Evolutionary conservation across 208 protist species (phyloP).

Genomic region (Acanthamoeba healyi): DNA sequence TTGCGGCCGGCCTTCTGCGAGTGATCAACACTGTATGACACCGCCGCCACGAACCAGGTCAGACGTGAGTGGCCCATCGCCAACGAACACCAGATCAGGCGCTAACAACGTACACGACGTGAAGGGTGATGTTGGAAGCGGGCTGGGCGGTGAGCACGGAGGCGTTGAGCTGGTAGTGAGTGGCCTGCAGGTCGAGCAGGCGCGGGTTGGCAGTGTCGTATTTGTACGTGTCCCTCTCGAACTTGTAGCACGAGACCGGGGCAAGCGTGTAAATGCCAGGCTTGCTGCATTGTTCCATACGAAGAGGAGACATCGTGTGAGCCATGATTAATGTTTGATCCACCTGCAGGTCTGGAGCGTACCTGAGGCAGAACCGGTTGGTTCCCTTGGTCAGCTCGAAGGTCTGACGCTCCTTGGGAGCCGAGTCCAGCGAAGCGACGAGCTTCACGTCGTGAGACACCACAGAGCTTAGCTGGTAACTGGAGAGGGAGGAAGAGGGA

Average conservation of each 20-base stretch:
- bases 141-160: slow-evolving; percentile 9
- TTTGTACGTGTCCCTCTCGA: slow-evolving; percentile 61
- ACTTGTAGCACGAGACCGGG: slow-evolving; percentile 67
- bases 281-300: background rate
- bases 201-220: slow-evolving; percentile 62
- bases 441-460: slow-evolving; percentile 65
- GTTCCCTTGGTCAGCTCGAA: slow-evolving; percentile 64
- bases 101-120: background rate
- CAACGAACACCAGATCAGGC: background rate
- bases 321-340: background rate
- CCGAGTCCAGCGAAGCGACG: slow-evolving; percentile 19
- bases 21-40: background rate
- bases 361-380: slow-evolving; percentile 69
- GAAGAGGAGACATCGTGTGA: background rate
- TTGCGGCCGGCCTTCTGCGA: background rate
- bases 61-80: background rate
- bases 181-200: slow-evolving; percentile 67
- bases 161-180: slow-evolving; percentile 64
- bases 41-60: background rate
- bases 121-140: slow-evolving; percentile 42
- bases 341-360: no score
- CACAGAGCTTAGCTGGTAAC: slow-evolving; percentile 60
- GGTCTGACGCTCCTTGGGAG: slow-evolving; percentile 12
- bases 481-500: background rate
- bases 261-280: slow-evolving; percentile 62